Conservation (phyloP, 2,329 filamentous ascomycete species). For the Emmonsiellopsis sp. region DNA sequence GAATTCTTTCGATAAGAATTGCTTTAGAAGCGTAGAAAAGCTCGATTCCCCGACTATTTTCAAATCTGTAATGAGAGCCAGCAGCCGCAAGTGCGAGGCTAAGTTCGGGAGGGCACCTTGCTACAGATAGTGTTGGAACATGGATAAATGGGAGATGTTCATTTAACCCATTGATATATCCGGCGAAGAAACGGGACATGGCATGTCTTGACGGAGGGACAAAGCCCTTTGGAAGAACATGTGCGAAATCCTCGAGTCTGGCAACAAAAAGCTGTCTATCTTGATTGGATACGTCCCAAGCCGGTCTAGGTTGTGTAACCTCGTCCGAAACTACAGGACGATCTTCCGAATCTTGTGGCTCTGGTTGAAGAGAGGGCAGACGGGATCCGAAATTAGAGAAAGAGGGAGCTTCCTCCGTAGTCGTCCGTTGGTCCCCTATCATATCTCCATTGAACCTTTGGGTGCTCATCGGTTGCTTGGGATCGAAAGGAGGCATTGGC, state of each 20-base stretch:
- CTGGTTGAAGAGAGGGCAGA: constrained; percentile 38
- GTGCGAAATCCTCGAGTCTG: constrained; percentile 37
- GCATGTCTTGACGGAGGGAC: constrained; percentile 40
- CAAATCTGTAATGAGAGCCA: constrained; percentile 40
- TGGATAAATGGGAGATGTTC: constrained; percentile 45
- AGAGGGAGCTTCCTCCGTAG: constrained; percentile 32
- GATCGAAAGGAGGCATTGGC: constrained; percentile 25
- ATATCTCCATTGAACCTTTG: constrained; percentile 30
- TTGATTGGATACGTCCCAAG: constrained; percentile 38
- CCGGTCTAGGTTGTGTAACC: constrained; percentile 27
- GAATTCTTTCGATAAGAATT: constrained; percentile 44
- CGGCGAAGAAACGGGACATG: constrained; percentile 41
- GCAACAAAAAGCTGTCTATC: constrained; percentile 36
- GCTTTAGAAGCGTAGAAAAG: constrained; percentile 49
- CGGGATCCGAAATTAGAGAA: constrained; percentile 41
- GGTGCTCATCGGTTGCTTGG: constrained; percentile 21
- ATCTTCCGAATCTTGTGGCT: constrained; percentile 35
- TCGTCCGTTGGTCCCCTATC: constrained; percentile 27
- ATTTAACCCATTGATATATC: constrained; percentile 42
- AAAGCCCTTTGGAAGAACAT: constrained; percentile 38
- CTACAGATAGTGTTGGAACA: constrained; percentile 38
- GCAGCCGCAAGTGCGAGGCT: constrained; percentile 43
- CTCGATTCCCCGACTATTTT: constrained; percentile 43
- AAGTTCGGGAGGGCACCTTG: constrained; percentile 38
- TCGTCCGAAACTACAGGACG: constrained; percentile 34